These are phyloP conservation scores for Bipolaris gigantea DNA, from an alignment of 2,329 filamentous ascomycete genomes.

Conservation along the genomic window DNA sequence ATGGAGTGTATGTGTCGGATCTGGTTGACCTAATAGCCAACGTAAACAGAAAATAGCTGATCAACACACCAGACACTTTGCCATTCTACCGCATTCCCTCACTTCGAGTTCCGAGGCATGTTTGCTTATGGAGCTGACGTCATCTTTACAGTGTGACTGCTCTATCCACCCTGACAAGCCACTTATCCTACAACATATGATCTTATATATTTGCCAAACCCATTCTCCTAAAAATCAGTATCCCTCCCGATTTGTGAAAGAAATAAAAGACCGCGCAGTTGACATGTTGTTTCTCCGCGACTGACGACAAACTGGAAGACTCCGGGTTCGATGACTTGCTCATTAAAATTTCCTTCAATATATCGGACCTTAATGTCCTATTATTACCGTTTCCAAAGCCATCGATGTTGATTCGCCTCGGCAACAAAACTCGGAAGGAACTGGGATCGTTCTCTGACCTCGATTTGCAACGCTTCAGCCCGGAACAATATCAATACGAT, in stretches of 20 bases:
- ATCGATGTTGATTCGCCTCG: neutral
- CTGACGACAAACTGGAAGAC: neutral
- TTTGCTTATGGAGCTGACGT: neutral
- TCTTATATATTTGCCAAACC: neutral
- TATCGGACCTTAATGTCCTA: neutral
- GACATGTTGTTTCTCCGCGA: neutral
- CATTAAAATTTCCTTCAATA: neutral
- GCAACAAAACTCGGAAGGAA: neutral
- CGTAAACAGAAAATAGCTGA: neutral
- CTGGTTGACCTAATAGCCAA: neutral
- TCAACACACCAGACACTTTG: neutral
- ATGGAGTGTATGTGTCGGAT: too few relatives aligned
- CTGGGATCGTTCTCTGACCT: neutral
- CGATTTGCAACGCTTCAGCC: neutral
- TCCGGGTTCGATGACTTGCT: neutral
- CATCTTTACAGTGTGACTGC: neutral
- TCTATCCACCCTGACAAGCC: neutral
- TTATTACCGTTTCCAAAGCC: neutral
- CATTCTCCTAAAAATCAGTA: neutral
- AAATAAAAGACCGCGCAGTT: neutral
- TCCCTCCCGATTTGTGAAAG: too few relatives aligned
- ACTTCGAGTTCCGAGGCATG: neutral
- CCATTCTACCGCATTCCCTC: neutral
- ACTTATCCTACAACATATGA: neutral
- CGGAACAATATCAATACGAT: conserved; percentile 6